phyloP scores from a whole-genome alignment of 2,329 filamentous ascomycete genomes.

The Aspergillus sp. region DNA sequence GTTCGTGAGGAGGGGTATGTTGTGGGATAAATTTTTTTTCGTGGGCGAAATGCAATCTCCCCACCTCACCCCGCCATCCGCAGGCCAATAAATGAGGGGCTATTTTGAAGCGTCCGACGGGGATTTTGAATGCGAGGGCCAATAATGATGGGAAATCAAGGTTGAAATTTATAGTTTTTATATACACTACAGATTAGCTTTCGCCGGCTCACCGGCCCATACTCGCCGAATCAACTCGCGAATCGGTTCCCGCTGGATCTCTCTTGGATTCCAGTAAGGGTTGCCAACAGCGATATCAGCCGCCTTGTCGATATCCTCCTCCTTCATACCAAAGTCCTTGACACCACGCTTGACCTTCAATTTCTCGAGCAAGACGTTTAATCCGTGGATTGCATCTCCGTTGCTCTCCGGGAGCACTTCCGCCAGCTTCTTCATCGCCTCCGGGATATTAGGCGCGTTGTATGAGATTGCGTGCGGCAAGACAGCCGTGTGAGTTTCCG shows the following conservation, averaged over 20 bases:
- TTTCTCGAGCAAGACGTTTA: slow-evolving; percentile 61
- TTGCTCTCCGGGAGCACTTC: slow-evolving; percentile 60
- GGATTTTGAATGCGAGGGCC: background rate
- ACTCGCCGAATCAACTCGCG: slow-evolving; percentile 62
- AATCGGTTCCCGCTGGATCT: slow-evolving; percentile 57
- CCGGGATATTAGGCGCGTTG: slow-evolving; percentile 60
- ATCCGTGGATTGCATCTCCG: slow-evolving; percentile 61
- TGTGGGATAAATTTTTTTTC: slow-evolving; percentile 26
- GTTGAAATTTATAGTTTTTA: slow-evolving; percentile 2
- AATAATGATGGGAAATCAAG: background rate
- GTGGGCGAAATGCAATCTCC: slow-evolving; percentile 26
- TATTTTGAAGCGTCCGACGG: background rate
- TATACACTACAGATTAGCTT: slow-evolving; percentile 52
- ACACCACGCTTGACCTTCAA: slow-evolving; percentile 58
- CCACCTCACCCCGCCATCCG: slow-evolving; percentile 40
- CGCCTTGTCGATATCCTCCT: slow-evolving; percentile 64
- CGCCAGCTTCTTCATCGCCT: slow-evolving; percentile 58
- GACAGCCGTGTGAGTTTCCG: slow-evolving; percentile 67
- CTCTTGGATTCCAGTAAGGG: slow-evolving; percentile 64
- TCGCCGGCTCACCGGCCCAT: slow-evolving; percentile 64
- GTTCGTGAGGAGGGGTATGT: slow-evolving; percentile 13
- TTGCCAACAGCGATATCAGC: slow-evolving; percentile 63
- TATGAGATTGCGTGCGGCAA: slow-evolving; percentile 67
- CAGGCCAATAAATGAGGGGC: slow-evolving; percentile 21
- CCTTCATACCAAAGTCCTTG: slow-evolving; percentile 62